Conservation (phyloP, 345 rosid genomes). For the Lepidium didymum region DNA sequence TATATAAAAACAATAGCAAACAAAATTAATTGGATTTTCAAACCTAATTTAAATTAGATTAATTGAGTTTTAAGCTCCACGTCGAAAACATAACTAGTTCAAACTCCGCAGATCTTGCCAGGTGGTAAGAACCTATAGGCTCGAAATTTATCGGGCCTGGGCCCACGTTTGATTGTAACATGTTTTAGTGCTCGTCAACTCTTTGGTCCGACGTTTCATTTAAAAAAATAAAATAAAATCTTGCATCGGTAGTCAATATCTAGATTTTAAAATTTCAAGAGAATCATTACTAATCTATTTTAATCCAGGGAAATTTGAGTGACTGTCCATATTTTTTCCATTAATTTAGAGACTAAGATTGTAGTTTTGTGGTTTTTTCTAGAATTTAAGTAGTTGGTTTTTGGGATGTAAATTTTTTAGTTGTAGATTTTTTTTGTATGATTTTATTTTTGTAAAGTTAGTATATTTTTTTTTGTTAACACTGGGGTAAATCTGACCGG, state of each 20-base stretch:
- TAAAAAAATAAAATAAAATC: background rate
- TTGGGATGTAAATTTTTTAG: too few relatives aligned
- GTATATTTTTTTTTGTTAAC: too few relatives aligned
- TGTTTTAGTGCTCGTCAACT: constrained; percentile 29
- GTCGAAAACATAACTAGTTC: constrained; percentile 9
- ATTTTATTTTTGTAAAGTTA: too few relatives aligned
- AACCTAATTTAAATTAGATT: background rate
- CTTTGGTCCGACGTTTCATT: constrained; percentile 14
- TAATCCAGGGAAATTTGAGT: too few relatives aligned
- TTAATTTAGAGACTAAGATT: too few relatives aligned
- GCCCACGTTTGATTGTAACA: constrained; percentile 8
- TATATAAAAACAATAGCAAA: background rate
- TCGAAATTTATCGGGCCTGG: constrained; percentile 1
- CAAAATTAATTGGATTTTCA: background rate
- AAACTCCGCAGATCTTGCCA: constrained; percentile 22
- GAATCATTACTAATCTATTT: background rate
- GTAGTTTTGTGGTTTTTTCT: too few relatives aligned
- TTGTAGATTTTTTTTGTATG: too few relatives aligned
- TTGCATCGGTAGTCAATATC: background rate
- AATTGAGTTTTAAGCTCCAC: constrained; percentile 16
- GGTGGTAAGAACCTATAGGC: constrained; percentile 4
- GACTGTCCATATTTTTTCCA: too few relatives aligned
- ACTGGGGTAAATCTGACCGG: too few relatives aligned
- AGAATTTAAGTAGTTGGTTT: too few relatives aligned
- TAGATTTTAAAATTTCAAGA: background rate